phyloP scores from a whole-genome alignment of 495 filamentous ascomycete species.

The Penicillium bovifimosum region DNA sequence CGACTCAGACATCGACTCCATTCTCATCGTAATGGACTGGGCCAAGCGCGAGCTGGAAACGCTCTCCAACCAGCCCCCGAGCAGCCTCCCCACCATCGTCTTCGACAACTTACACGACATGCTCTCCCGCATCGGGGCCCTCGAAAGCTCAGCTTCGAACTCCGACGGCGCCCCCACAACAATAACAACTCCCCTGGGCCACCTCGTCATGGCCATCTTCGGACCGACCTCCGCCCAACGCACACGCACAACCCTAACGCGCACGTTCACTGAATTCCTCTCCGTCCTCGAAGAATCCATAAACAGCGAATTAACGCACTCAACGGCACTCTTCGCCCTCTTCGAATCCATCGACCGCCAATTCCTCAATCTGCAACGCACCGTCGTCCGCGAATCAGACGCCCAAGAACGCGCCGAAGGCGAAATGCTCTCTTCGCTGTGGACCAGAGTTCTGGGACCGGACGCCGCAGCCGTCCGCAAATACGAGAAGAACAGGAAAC shows the following conservation, averaged over 20 bases:
- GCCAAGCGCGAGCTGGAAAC: conserved; percentile 70
- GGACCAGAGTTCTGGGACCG: conserved; percentile 75
- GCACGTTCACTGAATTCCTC: conserved; percentile 83
- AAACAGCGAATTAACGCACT: conserved; percentile 71
- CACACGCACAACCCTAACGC: conserved; percentile 71
- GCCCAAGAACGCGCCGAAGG: conserved; percentile 71
- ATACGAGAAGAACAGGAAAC: conserved; percentile 77
- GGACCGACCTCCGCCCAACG: conserved; percentile 74
- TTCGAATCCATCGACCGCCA: conserved; percentile 85
- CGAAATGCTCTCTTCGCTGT: conserved; percentile 76
- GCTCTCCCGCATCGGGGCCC: conserved; percentile 59
- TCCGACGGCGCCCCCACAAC: conserved; percentile 37
- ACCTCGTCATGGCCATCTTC: conserved; percentile 61
- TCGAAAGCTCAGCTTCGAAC: conserved; percentile 45
- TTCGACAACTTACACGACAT: conserved; percentile 77
- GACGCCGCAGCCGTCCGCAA: conserved; percentile 68
- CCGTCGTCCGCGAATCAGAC: conserved; percentile 76
- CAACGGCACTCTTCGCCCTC: conserved; percentile 67
- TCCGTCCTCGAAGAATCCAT: conserved; percentile 85
- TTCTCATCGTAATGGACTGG: conserved; percentile 93
- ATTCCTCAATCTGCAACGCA: conserved; percentile 79
- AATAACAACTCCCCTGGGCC: conserved; percentile 60
- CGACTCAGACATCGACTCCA: conserved; percentile 85
- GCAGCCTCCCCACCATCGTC: conserved; percentile 54
- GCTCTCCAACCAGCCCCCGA: conserved; percentile 48